Conservation (phyloP, 257 asterid species). For the Petunia secreta region DNA sequence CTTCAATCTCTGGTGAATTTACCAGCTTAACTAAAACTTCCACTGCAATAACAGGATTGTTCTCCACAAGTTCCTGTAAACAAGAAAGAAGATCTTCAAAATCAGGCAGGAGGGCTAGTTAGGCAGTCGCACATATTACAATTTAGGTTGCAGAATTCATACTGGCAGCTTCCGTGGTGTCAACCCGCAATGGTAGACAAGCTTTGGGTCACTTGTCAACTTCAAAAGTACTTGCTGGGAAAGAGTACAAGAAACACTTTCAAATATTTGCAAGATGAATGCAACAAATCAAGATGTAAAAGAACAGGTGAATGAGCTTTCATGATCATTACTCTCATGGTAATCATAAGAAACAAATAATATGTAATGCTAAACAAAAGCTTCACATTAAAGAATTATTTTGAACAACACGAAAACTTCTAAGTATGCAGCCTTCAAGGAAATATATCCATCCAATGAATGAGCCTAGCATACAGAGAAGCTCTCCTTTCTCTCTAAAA, state of each 20-base stretch:
- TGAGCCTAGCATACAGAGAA: not conserved
- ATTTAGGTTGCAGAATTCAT: constrained; percentile 40
- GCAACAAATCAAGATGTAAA: constrained; percentile 14
- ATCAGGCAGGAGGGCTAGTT: not conserved
- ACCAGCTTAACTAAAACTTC: constrained; percentile 88
- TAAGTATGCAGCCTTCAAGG: not conserved
- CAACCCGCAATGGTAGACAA: constrained; percentile 96
- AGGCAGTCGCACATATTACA: constrained; percentile 27
- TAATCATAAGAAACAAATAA: not conserved
- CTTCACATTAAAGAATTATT: not conserved
- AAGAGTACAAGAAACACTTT: constrained; percentile 14
- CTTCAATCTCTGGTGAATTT: constrained; percentile 93
- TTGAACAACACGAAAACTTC: not conserved
- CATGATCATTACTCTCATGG: not conserved
- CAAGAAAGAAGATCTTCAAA: constrained; percentile 26
- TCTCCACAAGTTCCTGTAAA: constrained; percentile 90
- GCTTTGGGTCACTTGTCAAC: constrained; percentile 84
- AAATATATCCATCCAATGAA: constrained; percentile 1
- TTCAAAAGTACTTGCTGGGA: constrained; percentile 80
- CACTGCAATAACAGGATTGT: constrained; percentile 94
- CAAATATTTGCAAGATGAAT: not conserved
- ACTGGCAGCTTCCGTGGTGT: constrained; percentile 95
- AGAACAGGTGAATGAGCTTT: constrained; percentile 18
- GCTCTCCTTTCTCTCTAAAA: not conserved
- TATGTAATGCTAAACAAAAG: not conserved